Evolutionary conservation across 164 flowering plant species (phyloP), one percentile per base, ranked within the genome.

Genomic region (Vitis riparia): DNA sequence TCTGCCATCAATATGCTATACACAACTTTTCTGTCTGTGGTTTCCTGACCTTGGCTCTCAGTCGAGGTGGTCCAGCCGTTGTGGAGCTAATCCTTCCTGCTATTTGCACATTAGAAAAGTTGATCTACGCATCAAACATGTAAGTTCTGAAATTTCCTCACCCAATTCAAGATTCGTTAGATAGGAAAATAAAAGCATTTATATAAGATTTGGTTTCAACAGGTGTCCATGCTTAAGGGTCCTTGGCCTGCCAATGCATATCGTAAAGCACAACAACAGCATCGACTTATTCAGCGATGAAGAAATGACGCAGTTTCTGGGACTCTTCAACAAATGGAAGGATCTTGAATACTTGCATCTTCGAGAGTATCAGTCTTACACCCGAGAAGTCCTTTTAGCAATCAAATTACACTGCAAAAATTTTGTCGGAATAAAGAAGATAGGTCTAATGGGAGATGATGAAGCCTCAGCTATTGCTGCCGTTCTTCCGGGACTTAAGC

Each of bases 221-320:
- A 60, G 63, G n/a, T 60, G 63, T 0, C 63, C 63, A 60, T 60
- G n/a, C 63, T 29, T 60, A 37, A 60, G 30, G 30, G 30, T 60
- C 47, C 63, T 60, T 30, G 63, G 63, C 47, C 15, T 60, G 44
- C 63, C 49, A 13, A 6, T 60, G 63, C 44, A 32, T 6, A 12
- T 14, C 29, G 30, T 30, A 32, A 12, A 5, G 11, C 2, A 27
- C 14, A 1, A 27, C 14, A 1, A 2, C 63, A 1, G 3, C 19
- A 8, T 29, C 11, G 12, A 11, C 5, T 9, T 27, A 59, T 27
- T 9, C 12, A 27, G 13, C 14, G 0, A 29, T 30, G 47, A 60
- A 27, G 63, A 60, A 14, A 30, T 60, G 48, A 29, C 13, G 8
- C 63, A 29, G 4, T 3, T 60, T 30, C n/a, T 12, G 16, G 47